Base-by-base conservation (phyloP, 139 green algal genomes). In the Eudorina sp. region DNA sequence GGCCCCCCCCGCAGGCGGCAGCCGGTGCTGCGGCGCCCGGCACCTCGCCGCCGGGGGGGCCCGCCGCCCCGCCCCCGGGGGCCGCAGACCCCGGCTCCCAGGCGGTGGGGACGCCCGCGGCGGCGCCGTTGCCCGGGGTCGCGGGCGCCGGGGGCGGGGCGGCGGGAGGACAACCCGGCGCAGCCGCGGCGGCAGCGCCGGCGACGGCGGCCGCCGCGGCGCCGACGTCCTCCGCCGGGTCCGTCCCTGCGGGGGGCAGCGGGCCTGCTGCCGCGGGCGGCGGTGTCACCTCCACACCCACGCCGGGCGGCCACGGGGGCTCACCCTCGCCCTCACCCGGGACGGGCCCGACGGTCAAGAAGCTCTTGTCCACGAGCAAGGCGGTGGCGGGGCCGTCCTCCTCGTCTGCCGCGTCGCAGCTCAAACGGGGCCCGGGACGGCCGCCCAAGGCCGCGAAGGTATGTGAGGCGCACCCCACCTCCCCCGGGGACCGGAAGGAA, bases 371-470 rank as follows among this genome's bases (percentile, higher is more conserved):
- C 21, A 78, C 81, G 3, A 64, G 45, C 45, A 77, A 87, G 81
- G 81, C 81, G 16, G 45, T 64, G 4, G 62, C 81, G 29, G 81
- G 81, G 45, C 81, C 81, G 16, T 74, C 55, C 0, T 76, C 53
- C 11, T 64, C 77, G 11, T 76, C 58, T 0, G 51, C 41, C 11
- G 81, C 81, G 4, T 53, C 81, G 62, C 78, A 85, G 38, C 81
- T 87, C 0, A 87, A 87, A 51, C 60, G 81, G 23, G 81, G 81
- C 5, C 81, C 81, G 0, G 81, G 62, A 21, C 62, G 81, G 34
- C 60, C 78, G 29, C 78, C 78, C 27, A 85, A 85, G 53, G 78
- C 55, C 55, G 75, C 75, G 11, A 83, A 83, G 75, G 75, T 83
- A 36, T 23, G 70, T n/a, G n/a, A n/a, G n/a, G n/a, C n/a, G n/a